phyloP scores from a whole-genome alignment of 129 eudicot species.

The Saposhnikovia divaricata region DNA sequence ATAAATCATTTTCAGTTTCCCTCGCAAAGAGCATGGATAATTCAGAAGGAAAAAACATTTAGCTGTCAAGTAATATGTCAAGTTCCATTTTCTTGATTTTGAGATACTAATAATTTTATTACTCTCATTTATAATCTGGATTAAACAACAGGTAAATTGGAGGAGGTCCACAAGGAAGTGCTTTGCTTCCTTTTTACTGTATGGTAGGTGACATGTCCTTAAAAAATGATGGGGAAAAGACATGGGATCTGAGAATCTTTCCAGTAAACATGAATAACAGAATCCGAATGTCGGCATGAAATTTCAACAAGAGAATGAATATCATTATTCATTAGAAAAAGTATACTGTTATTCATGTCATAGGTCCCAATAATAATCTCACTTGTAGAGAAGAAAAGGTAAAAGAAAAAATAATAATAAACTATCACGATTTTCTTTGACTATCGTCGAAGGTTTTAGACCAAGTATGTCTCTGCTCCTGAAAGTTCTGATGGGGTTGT shows the following conservation, averaged over 20 bases:
- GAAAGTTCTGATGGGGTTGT: background rate
- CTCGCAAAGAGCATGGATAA: background rate
- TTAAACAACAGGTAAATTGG: background rate
- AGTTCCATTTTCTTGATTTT: background rate
- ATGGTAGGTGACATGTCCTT: background rate
- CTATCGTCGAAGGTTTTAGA: background rate
- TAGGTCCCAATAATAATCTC: background rate
- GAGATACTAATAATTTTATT: background rate
- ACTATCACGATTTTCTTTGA: background rate
- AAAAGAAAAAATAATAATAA: background rate
- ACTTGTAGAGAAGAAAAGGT: background rate
- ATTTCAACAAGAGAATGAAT: slow-evolving; percentile 2
- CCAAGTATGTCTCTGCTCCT: background rate
- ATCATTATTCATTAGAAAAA: background rate
- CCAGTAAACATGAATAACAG: background rate
- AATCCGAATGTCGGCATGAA: background rate
- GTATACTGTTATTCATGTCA: background rate
- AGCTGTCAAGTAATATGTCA: background rate
- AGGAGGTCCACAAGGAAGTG: background rate
- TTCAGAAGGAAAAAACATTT: background rate
- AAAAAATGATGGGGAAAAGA: background rate
- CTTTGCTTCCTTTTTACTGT: background rate
- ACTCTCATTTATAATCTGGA: background rate
- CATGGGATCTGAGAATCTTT: background rate
- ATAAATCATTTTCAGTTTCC: background rate